Evolutionary conservation across 1,284 basidiomycete species (phyloP).

Genomic region (Ceraceosorus guamensis): DNA sequence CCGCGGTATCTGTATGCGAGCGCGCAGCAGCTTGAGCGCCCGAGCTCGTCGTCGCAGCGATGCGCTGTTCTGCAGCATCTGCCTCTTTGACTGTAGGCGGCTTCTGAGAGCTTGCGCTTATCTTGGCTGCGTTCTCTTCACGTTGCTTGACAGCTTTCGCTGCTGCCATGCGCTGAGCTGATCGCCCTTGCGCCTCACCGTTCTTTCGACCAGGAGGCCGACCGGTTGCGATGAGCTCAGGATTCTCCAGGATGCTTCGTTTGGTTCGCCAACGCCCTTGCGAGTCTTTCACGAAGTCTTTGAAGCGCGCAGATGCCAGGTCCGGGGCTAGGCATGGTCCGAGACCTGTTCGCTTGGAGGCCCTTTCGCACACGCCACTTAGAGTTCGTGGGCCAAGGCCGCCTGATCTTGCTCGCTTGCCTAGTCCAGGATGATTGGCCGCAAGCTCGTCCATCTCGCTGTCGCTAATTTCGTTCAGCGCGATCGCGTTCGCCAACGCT

Average conservation of each 20-base stretch:
- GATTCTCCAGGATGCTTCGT: slow-evolving; percentile 32
- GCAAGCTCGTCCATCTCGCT: background rate
- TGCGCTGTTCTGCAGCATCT: slow-evolving; percentile 2
- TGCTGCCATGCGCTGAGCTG: background rate
- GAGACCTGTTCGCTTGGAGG: slow-evolving; percentile 12
- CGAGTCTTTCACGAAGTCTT: slow-evolving; percentile 19
- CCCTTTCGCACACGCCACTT: slow-evolving; percentile 24
- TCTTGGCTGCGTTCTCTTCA: background rate
- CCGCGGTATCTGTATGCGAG: too few relatives aligned
- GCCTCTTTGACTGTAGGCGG: slow-evolving; percentile 7
- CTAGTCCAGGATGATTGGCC: background rate
- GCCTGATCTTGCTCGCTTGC: slow-evolving; percentile 1
- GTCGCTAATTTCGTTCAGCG: background rate
- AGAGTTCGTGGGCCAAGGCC: slow-evolving; percentile 25
- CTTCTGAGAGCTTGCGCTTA: background rate
- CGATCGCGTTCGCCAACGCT: too few relatives aligned
- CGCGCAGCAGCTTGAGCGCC: background rate
- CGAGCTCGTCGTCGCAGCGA: slow-evolving; percentile 7
- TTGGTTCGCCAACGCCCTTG: slow-evolving; percentile 27
- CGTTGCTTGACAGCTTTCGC: background rate
- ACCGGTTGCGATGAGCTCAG: slow-evolving; percentile 20
- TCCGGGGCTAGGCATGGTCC: slow-evolving; percentile 11
- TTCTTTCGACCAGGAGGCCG: slow-evolving; percentile 24
- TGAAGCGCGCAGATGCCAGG: slow-evolving; percentile 11
- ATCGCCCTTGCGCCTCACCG: slow-evolving; percentile 5